Conservation (phyloP, 352 stramenopile species). For the Globisporangium lucens region DNA sequence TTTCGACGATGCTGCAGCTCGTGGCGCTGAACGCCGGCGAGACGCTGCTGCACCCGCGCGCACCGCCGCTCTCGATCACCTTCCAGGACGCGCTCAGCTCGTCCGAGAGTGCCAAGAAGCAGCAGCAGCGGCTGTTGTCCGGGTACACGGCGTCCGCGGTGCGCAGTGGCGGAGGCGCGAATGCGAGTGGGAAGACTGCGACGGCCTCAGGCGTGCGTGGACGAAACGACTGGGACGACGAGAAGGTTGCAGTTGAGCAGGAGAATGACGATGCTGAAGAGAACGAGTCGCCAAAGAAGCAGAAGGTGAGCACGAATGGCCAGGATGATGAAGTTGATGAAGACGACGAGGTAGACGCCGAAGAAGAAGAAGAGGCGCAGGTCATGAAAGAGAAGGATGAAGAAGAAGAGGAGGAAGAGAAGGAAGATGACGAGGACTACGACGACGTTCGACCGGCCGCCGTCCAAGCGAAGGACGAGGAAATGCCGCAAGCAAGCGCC, state of each 20-base stretch:
- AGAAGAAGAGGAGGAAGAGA: conserved; percentile 20
- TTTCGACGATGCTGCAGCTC: conserved; percentile 38
- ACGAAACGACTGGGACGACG: conserved; percentile 39
- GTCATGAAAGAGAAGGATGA: conserved; percentile 24
- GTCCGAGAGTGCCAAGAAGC: conserved; percentile 10
- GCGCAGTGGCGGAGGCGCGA: background rate
- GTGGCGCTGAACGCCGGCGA: conserved; percentile 63
- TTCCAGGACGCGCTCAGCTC: conserved; percentile 32
- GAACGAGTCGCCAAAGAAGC: conserved; percentile 21
- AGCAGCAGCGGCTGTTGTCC: conserved; percentile 6
- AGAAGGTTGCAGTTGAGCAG: background rate
- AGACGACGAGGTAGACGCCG: conserved; percentile 20
- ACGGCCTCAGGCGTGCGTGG: conserved; percentile 25
- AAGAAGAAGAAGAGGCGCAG: conserved; percentile 17
- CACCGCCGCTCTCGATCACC: conserved; percentile 60
- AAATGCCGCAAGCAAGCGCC: background rate
- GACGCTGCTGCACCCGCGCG: conserved; percentile 67
- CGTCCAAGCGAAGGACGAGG: background rate
- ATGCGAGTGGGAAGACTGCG: background rate
- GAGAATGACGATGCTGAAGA: conserved; percentile 4
- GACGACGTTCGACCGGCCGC: conserved; percentile 12
- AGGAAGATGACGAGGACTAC: conserved; percentile 22
- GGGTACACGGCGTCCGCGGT: background rate
- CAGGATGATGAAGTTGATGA: conserved; percentile 24
- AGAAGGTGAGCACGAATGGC: conserved; percentile 17